Evolutionary conservation across 805 yeast genomes (phyloP).

Genomic region (Helenozyma rhizophorensis): DNA sequence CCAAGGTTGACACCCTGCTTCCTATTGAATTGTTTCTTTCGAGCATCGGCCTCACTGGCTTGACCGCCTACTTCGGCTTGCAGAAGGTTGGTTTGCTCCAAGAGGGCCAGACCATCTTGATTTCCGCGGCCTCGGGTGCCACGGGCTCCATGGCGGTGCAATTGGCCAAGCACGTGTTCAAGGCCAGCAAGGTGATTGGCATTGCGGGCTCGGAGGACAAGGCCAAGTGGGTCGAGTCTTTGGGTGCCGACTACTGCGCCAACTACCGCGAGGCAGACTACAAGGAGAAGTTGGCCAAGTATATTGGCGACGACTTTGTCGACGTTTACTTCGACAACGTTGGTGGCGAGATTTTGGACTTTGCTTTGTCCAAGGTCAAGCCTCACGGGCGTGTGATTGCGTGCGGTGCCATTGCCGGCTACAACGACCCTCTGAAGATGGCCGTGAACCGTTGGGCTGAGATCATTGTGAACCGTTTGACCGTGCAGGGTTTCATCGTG

Average conservation of each 20-base stretch:
- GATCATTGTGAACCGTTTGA: slow-evolving; percentile 48
- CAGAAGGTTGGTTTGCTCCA: slow-evolving; percentile 44
- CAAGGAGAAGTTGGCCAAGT: slow-evolving; percentile 20
- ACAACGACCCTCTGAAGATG: slow-evolving; percentile 39
- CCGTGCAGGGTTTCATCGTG: slow-evolving; percentile 51
- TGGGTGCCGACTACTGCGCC: slow-evolving; percentile 51
- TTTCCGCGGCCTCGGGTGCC: slow-evolving; percentile 73
- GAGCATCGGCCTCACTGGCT: slow-evolving; percentile 51
- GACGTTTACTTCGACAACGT: slow-evolving; percentile 60
- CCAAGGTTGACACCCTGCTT: slow-evolving; percentile 24
- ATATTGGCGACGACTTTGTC: slow-evolving; percentile 43
- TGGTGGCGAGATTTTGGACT: slow-evolving; percentile 55
- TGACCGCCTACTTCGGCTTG: slow-evolving; percentile 60
- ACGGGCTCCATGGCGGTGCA: slow-evolving; percentile 61
- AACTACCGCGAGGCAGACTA: slow-evolving; percentile 46
- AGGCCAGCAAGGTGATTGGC: slow-evolving; percentile 55
- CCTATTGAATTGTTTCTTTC: slow-evolving; percentile 45
- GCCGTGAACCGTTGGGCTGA: slow-evolving; percentile 37
- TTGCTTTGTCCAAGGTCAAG: slow-evolving; percentile 36
- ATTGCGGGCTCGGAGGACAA: slow-evolving; percentile 59
- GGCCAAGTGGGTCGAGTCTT: slow-evolving; percentile 46
- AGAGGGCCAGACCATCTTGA: slow-evolving; percentile 43
- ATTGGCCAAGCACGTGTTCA: slow-evolving; percentile 48
- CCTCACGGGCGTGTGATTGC: slow-evolving; percentile 45
- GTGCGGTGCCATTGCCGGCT: slow-evolving; percentile 63